These are phyloP conservation scores for Musa balbisiana DNA, from an alignment of 202 grass and related monocot species.

Conservation along the genomic window DNA sequence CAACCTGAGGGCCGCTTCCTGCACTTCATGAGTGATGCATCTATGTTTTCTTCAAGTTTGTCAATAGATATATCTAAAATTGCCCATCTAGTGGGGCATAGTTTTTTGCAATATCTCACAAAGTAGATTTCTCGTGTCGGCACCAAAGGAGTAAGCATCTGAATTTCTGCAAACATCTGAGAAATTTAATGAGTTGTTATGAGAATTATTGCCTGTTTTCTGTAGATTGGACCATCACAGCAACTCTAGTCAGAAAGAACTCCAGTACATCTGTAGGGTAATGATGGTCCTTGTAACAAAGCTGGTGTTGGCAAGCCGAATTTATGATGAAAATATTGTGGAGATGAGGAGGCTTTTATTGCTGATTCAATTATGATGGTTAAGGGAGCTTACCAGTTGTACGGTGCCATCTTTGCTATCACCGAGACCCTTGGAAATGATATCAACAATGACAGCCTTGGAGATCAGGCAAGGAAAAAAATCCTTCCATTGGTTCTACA, in stretches of 20 bases:
- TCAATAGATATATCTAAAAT: constrained; percentile 50
- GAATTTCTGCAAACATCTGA: constrained; percentile 76
- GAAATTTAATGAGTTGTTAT: constrained; percentile 3
- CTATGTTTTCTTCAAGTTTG: constrained; percentile 28
- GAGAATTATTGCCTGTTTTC: neutral
- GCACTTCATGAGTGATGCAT: constrained; percentile 25
- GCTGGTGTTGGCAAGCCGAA: too few relatives aligned
- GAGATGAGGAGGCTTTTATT: neutral
- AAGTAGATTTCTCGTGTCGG: constrained; percentile 63
- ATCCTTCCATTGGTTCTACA: constrained; percentile 65
- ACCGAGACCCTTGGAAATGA: constrained; percentile 28
- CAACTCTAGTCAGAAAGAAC: neutral
- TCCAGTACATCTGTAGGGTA: too few relatives aligned
- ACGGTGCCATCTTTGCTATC: constrained; percentile 39
- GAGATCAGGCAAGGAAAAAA: constrained; percentile 58
- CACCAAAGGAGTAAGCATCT: constrained; percentile 60
- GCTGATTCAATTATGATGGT: neutral
- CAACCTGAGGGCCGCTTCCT: constrained; percentile 62
- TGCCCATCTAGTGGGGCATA: constrained; percentile 47
- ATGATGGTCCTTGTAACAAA: too few relatives aligned
- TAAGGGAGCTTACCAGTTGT: constrained; percentile 48
- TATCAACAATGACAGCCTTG: constrained; percentile 39
- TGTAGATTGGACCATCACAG: neutral
- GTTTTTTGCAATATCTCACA: constrained; percentile 57
- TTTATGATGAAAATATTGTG: neutral